A percentile compares a stretch with the other conserved stretches of the same genome.
phyloP scores from a whole-genome alignment of 2,329 filamentous ascomycete genomes.

The Colletotrichum magnum region DNA sequence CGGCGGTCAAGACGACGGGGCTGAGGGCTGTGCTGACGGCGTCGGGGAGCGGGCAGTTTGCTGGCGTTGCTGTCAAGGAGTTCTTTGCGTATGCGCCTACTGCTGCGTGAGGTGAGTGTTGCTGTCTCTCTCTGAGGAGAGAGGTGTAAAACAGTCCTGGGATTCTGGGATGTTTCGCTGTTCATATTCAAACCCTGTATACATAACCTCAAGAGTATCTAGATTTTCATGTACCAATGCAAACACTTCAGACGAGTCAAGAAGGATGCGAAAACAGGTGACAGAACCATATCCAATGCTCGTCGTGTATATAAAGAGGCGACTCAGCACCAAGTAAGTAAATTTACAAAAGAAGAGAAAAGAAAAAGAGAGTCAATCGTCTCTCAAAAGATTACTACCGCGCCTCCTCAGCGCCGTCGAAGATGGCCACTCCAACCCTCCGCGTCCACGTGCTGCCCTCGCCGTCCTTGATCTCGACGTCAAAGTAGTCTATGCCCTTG shows the following conservation, averaged over 20 bases:
- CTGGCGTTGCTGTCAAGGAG: slow-evolving; percentile 47
- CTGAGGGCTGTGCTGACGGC: slow-evolving; percentile 44
- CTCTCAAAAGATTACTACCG: neutral
- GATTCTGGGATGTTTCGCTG: neutral
- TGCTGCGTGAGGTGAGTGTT: neutral
- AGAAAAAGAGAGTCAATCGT: neutral
- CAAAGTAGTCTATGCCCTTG: slow-evolving; percentile 41
- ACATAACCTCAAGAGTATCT: neutral
- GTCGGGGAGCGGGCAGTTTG: slow-evolving; percentile 44
- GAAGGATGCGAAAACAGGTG: neutral
- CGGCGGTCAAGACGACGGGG: slow-evolving; percentile 45
- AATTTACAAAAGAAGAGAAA: slow-evolving; percentile 4
- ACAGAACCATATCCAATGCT: neutral
- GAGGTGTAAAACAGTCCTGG: neutral
- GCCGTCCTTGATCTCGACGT: slow-evolving; percentile 39
- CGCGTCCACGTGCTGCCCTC: slow-evolving; percentile 43
- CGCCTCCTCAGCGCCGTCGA: slow-evolving; percentile 24
- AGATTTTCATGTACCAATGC: neutral
- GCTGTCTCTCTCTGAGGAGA: neutral
- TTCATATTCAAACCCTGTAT: neutral
- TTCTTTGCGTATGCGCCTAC: slow-evolving; percentile 43
- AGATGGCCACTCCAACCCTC: slow-evolving; percentile 42
- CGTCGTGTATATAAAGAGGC: neutral
- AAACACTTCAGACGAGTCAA: neutral
- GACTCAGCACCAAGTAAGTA: neutral